Conservation (phyloP, 257 asterid genomes). For the Scutellaria galericulata region DNA sequence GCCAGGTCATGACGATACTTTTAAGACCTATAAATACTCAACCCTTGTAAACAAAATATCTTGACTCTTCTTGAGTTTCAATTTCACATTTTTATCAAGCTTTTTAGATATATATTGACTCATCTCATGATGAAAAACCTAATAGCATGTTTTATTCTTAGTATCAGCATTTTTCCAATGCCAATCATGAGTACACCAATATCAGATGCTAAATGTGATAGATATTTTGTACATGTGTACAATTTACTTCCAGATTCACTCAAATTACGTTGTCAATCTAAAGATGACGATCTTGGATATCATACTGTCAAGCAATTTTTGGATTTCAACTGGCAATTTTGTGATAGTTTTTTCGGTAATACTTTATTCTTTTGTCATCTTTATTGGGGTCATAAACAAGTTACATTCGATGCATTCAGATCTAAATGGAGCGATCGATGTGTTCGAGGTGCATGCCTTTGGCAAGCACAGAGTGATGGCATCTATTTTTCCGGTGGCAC, state of each 20-base stretch:
- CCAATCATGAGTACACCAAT: no score
- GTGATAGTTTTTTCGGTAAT: neutral
- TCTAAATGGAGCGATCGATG: neutral
- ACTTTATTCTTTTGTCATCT: slow-evolving; percentile 37
- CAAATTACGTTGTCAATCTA: slow-evolving; percentile 21
- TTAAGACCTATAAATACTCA: no score
- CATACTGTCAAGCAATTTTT: neutral
- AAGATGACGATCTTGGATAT: slow-evolving; percentile 27
- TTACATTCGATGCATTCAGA: slow-evolving; percentile 1
- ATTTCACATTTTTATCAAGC: no score
- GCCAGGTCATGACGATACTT: no score
- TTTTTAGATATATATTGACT: neutral
- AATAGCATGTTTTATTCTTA: neutral
- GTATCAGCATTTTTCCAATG: neutral
- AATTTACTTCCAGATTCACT: neutral
- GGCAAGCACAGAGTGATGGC: slow-evolving; percentile 28
- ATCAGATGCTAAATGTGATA: no score
- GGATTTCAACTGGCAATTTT: slow-evolving; percentile 3
- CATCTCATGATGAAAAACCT: neutral
- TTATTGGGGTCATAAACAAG: slow-evolving; percentile 26
- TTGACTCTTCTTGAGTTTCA: no score
- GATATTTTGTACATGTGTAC: neutral
- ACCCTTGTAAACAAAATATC: no score
- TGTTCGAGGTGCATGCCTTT: neutral
- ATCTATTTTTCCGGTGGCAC: neutral